Percentiles rank a stretch among this genome's conserved stretches.
These are phyloP conservation scores for Phaeolepiota aurea DNA, from an alignment of 768 basidiomycete species.

Conservation along the genomic window DNA sequence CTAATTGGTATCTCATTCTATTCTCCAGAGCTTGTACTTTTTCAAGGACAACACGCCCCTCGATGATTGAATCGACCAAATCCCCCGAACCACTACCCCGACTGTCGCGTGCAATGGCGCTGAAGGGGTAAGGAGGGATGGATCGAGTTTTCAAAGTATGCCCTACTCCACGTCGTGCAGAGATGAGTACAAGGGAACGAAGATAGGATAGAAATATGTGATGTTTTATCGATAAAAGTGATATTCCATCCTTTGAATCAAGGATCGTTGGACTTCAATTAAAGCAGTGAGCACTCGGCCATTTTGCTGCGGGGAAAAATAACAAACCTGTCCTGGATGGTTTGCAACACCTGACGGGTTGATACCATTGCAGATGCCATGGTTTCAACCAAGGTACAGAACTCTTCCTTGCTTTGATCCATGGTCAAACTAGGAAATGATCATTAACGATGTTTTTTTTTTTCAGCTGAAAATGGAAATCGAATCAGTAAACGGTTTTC, in stretches of 20 bases:
- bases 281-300: slow-evolving; percentile 1
- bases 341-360: slow-evolving; percentile 45
- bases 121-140: slow-evolving; percentile 44
- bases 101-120: slow-evolving; percentile 34
- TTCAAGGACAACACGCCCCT: slow-evolving; percentile 78
- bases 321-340: slow-evolving; percentile 47
- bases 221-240: slow-evolving; percentile 83
- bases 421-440: slow-evolving; percentile 9
- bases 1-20: slow-evolving; percentile 91
- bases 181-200: slow-evolving; percentile 70
- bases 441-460: slow-evolving; percentile 3
- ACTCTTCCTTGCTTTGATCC: slow-evolving; percentile 15
- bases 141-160: slow-evolving; percentile 48
- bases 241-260: slow-evolving; percentile 74
- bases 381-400: slow-evolving; percentile 32
- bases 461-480: slow-evolving; percentile 7
- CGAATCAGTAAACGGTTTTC: slow-evolving; percentile 44
- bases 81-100: slow-evolving; percentile 65
- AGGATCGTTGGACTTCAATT: slow-evolving; percentile 21
- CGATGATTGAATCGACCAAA: slow-evolving; percentile 70
- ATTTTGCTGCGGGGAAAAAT: slow-evolving; percentile 2
- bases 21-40: slow-evolving; percentile 80
- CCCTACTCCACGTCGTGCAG: slow-evolving; percentile 62
- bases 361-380: slow-evolving; percentile 60
- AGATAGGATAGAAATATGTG: slow-evolving; percentile 79